These are phyloP conservation scores for Trametes villosa DNA, from an alignment of 768 basidiomycete species.

Conservation along the genomic window DNA sequence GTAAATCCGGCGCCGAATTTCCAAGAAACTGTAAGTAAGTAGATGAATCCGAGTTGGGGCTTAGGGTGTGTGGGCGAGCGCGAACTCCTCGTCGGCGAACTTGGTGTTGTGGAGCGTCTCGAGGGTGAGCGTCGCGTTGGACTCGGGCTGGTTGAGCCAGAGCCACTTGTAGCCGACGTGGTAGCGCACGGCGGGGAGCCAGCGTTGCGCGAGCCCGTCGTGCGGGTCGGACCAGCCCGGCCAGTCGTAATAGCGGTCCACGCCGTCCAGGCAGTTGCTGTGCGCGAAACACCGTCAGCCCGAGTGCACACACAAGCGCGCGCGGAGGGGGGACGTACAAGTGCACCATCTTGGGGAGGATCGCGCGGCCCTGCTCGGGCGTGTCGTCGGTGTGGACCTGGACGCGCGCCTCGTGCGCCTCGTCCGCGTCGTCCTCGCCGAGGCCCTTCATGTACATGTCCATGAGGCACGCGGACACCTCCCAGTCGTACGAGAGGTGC, in stretches of 20 bases:
- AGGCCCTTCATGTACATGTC: constrained; percentile 50
- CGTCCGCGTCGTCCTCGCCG: constrained; percentile 43
- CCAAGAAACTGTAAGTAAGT: too few relatives aligned
- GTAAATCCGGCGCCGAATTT: too few relatives aligned
- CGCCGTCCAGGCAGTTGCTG: constrained; percentile 51
- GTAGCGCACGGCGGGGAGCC: constrained; percentile 49
- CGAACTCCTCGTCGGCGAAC: constrained; percentile 47
- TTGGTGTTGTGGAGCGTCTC: constrained; percentile 39
- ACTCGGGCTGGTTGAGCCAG: constrained; percentile 45
- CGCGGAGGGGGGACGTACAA: constrained; percentile 42
- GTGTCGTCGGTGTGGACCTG: constrained; percentile 44
- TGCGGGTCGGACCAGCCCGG: constrained; percentile 48
- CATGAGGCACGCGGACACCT: constrained; percentile 52
- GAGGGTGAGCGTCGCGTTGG: constrained; percentile 36
- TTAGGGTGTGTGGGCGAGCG: constrained; percentile 4
- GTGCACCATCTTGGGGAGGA: constrained; percentile 53
- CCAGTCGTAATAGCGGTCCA: constrained; percentile 49
- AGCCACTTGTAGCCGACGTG: constrained; percentile 56
- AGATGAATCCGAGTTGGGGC: too few relatives aligned
- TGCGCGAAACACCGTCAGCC: constrained; percentile 21
- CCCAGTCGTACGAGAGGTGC: constrained; percentile 50
- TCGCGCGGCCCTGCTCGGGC: constrained; percentile 45
- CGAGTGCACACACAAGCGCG: too few relatives aligned
- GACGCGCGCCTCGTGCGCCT: constrained; percentile 40
- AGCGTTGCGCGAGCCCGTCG: constrained; percentile 43